phyloP scores from a whole-genome alignment of 768 basidiomycete species.

The Rubroboletus pulcherrimus region DNA sequence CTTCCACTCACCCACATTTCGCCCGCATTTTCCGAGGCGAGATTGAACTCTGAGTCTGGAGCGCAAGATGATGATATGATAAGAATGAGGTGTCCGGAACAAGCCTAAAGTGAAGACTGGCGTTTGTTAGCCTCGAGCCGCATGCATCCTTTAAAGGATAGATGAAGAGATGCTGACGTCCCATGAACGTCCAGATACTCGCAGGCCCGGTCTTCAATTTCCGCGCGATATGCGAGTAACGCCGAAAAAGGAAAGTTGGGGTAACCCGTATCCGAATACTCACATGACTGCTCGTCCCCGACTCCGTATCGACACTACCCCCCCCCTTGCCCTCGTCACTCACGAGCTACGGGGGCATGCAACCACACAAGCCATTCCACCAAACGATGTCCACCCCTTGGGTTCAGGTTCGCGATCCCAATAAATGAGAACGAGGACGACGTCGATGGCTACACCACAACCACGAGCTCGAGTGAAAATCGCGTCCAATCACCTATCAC shows the following conservation, averaged over 20 bases:
- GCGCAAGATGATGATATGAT: too few species aligned
- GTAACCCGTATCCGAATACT: background rate
- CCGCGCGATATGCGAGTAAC: background rate
- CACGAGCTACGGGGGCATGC: background rate
- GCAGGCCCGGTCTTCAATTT: background rate
- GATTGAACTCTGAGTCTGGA: background rate
- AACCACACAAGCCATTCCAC: background rate
- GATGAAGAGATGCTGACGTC: background rate
- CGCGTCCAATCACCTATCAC: background rate
- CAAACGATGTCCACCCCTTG: background rate
- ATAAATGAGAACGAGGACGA: background rate
- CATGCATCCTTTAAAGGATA: background rate
- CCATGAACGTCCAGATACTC: background rate
- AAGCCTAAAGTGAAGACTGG: background rate
- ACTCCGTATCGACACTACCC: too few species aligned
- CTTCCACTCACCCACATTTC: background rate
- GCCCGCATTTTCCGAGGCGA: background rate
- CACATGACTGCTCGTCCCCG: background rate
- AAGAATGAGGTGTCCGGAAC: background rate
- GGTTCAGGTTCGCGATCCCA: background rate
- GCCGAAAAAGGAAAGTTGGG: background rate
- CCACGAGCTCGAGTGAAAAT: background rate
- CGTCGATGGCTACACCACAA: background rate
- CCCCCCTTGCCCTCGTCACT: too few species aligned
- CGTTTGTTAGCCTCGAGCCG: background rate